phyloP scores from a whole-genome alignment of 345 rosid genomes.

The Hypericum perforatum region DNA sequence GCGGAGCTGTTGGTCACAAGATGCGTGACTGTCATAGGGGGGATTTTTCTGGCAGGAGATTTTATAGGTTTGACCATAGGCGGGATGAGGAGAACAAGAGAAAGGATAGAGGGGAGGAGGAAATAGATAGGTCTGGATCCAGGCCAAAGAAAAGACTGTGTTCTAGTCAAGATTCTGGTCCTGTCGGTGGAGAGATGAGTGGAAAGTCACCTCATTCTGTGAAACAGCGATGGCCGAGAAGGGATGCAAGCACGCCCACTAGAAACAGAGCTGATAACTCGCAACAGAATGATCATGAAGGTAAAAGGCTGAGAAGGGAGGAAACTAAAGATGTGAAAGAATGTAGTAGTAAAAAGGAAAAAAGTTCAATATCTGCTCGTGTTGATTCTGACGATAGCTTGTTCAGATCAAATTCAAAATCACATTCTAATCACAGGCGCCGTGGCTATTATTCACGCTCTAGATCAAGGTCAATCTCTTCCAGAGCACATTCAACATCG shows the following conservation, averaged over 20 bases:
- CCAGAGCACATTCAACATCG: slow-evolving; percentile 15
- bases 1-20: too few species aligned
- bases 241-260: slow-evolving; percentile 11
- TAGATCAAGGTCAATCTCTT: slow-evolving; percentile 8
- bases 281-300: slow-evolving; percentile 11
- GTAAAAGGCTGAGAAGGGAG: slow-evolving; percentile 20
- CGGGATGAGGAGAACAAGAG: slow-evolving; percentile 10
- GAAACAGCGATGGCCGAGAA: slow-evolving; percentile 10
- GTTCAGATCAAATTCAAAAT: slow-evolving; percentile 16
- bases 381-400: slow-evolving; percentile 14
- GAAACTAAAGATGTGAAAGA: slow-evolving; percentile 15
- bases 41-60: slow-evolving; percentile 9
- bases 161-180: slow-evolving; percentile 11
- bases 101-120: slow-evolving; percentile 12
- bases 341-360: slow-evolving; percentile 19
- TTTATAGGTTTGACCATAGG: slow-evolving; percentile 11
- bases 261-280: slow-evolving; percentile 14
- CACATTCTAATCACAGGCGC: slow-evolving; percentile 16
- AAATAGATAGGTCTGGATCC: too few species aligned
- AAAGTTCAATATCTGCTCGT: slow-evolving; percentile 18
- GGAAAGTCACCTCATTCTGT: not conserved
- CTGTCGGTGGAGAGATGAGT: not conserved
- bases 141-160: slow-evolving; percentile 14
- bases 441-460: slow-evolving; percentile 7
- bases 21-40: too few species aligned